phyloP scores from a whole-genome alignment of 805 yeast genomes.

The Candida loeiensis region DNA sequence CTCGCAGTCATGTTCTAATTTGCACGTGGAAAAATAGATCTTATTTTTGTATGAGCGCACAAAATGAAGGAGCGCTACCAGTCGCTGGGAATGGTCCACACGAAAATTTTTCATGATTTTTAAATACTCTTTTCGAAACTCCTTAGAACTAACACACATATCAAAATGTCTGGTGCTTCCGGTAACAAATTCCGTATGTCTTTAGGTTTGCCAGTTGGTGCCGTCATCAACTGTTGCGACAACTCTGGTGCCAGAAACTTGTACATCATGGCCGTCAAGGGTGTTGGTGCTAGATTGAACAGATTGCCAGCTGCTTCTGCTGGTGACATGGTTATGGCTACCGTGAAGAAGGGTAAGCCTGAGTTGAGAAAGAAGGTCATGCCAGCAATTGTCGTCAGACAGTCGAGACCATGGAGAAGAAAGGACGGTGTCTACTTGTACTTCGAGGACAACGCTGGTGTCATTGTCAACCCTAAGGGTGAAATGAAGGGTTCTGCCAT shows the following conservation, averaged over 20 bases:
- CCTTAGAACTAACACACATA: constrained; percentile 26
- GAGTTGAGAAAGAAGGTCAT: constrained; percentile 99
- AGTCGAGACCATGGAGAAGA: constrained; percentile 99
- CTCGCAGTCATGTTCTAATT: not conserved
- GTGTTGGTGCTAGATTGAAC: constrained; percentile 99
- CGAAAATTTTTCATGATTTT: constrained; percentile 20
- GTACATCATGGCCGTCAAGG: constrained; percentile 98
- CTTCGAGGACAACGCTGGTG: constrained; percentile 99
- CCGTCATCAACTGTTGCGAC: constrained; percentile 99
- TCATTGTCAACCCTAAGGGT: constrained; percentile 99
- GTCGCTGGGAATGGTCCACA: not conserved
- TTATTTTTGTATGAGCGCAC: too few species aligned
- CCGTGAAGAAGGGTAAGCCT: constrained; percentile 99
- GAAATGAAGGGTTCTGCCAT: constrained; percentile 99
- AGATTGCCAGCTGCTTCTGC: constrained; percentile 99
- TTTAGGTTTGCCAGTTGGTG: constrained; percentile 99
- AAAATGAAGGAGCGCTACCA: constrained; percentile 1
- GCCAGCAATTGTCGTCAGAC: constrained; percentile 99
- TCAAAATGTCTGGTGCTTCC: constrained; percentile 87
- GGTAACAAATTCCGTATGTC: constrained; percentile 99
- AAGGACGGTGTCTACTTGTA: constrained; percentile 99
- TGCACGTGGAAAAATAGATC: not conserved
- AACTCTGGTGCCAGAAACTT: constrained; percentile 99
- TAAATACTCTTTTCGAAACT: constrained; percentile 13
- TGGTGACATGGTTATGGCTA: constrained; percentile 99